phyloP scores from a whole-genome alignment of 1,139 yeast species.

The Diutina ranongensis region DNA sequence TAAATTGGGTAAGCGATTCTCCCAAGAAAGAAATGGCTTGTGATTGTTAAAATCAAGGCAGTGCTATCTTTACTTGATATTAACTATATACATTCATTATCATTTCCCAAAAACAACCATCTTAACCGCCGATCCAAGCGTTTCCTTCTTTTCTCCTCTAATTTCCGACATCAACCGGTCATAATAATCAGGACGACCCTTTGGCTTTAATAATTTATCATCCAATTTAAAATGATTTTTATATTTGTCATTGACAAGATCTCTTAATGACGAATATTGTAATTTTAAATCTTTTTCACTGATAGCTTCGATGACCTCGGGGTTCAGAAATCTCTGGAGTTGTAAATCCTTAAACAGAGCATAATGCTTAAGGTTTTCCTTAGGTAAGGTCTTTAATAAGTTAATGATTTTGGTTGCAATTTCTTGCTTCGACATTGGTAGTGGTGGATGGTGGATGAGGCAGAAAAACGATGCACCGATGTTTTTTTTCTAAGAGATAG shows the following conservation, averaged over 20 bases:
- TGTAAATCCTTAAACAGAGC: constrained; percentile 60
- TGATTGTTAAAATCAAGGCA: too few relatives aligned
- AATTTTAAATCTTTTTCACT: constrained; percentile 42
- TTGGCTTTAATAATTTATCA: constrained; percentile 59
- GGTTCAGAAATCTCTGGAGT: constrained; percentile 35
- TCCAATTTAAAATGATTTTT: constrained; percentile 51
- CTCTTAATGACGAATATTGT: constrained; percentile 49
- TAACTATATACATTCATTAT: background rate
- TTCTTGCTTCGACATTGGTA: constrained; percentile 13
- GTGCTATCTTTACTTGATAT: too few relatives aligned
- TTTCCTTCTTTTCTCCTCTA: constrained; percentile 63
- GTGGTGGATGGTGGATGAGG: background rate
- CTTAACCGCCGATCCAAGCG: constrained; percentile 49
- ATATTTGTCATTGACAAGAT: constrained; percentile 50
- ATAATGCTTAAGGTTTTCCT: constrained; percentile 54
- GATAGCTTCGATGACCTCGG: constrained; percentile 16
- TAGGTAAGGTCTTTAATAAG: constrained; percentile 39
- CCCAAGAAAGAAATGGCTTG: too few relatives aligned
- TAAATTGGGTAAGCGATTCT: too few relatives aligned
- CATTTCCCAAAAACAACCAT: constrained; percentile 32
- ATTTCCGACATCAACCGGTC: constrained; percentile 59
- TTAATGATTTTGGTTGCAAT: constrained; percentile 26
- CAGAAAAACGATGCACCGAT: background rate
- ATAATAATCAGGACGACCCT: constrained; percentile 77
- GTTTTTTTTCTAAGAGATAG: too few relatives aligned